Conservation (phyloP, 352 stramenopile species). For the Globisporangium carolinianum region DNA sequence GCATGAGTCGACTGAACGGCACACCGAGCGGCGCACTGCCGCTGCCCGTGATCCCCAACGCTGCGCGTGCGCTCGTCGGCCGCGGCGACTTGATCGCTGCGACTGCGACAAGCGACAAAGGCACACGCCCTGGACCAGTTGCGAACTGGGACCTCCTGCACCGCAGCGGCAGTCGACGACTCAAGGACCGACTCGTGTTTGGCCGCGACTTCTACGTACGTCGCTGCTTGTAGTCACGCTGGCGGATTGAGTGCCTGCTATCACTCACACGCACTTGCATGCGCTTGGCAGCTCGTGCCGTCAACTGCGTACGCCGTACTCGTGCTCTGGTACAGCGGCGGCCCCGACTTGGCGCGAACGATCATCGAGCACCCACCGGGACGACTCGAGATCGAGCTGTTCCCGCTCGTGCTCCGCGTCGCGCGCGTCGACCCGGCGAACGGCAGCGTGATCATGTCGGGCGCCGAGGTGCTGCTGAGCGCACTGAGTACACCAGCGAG, state of each 20-base stretch:
- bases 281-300: conserved; percentile 44
- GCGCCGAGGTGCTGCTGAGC: conserved; percentile 73
- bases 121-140: conserved; percentile 54
- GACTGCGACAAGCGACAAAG: background rate
- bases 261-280: conserved; percentile 2
- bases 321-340: conserved; percentile 75
- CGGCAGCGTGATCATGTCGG: conserved; percentile 67
- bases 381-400: conserved; percentile 62
- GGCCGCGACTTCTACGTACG: conserved; percentile 74
- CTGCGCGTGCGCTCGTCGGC: conserved; percentile 3
- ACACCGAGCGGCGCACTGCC: conserved; percentile 48
- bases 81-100: background rate
- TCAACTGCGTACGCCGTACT: conserved; percentile 56
- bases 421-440: conserved; percentile 61
- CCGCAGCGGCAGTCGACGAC: conserved; percentile 58
- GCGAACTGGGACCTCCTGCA: conserved; percentile 76
- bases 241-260: background rate
- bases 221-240: background rate
- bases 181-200: conserved; percentile 72
- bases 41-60: conserved; percentile 37
- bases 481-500: conserved; percentile 48
- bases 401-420: conserved; percentile 72
- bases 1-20: conserved; percentile 55
- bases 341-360: conserved; percentile 51
- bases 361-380: conserved; percentile 36